A percentile compares a stretch with the other conserved stretches of the same genome.
phyloP scores from a whole-genome alignment of 108 stramenopile species.

The Aurantiochytrium sp. region DNA sequence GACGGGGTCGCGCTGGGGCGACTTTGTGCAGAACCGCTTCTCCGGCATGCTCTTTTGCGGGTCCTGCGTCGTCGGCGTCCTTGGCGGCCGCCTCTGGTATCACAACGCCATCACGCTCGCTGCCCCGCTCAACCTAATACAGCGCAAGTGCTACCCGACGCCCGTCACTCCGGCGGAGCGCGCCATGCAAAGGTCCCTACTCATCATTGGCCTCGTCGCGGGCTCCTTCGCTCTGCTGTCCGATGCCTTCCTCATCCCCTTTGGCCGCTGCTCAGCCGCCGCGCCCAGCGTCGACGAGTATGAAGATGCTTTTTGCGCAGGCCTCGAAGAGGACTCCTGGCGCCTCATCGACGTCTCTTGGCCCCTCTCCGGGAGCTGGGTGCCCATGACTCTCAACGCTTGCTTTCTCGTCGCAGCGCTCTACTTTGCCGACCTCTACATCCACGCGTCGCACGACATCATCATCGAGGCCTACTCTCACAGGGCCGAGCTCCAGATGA shows the following conservation, averaged over 20 bases:
- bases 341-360: background rate
- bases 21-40: background rate
- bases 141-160: background rate
- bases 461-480: background rate
- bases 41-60: background rate
- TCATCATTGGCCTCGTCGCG: background rate
- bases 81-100: background rate
- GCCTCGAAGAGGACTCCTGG: background rate
- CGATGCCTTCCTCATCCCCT: background rate
- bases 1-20: background rate
- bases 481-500: background rate
- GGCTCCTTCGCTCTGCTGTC: background rate
- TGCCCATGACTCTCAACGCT: background rate
- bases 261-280: background rate
- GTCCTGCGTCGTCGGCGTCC: background rate
- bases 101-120: background rate
- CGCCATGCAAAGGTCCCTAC: background rate
- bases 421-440: constrained; percentile 19
- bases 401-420: background rate
- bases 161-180: background rate
- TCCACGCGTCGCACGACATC: background rate
- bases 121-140: background rate
- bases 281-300: no score
- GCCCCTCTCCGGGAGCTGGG: background rate
- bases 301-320: background rate